A percentile compares a stretch with the other conserved stretches of the same genome.
phyloP scores from a whole-genome alignment of 768 basidiomycete genomes.

The Rhodotorula toruloides region DNA sequence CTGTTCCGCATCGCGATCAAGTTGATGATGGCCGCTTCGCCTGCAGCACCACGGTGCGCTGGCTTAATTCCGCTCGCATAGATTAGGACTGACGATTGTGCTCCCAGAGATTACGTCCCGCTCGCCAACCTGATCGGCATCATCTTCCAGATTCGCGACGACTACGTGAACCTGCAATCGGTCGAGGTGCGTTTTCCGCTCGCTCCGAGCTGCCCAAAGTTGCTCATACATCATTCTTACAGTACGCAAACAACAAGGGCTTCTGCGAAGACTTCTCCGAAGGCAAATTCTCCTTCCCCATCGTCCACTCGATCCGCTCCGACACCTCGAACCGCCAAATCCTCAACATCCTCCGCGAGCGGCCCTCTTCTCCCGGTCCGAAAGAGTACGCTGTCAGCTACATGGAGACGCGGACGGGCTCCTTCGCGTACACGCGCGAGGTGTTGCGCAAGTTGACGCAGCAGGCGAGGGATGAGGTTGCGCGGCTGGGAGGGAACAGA shows the following conservation, averaged over 20 bases:
- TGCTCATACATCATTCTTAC: background rate
- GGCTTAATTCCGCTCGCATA: too few relatives aligned
- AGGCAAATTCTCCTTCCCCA: slow-evolving; percentile 95
- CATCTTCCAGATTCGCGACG: slow-evolving; percentile 95
- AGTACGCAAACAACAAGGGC: slow-evolving; percentile 69
- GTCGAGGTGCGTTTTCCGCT: slow-evolving; percentile 57
- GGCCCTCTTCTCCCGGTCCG: slow-evolving; percentile 70
- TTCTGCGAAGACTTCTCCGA: slow-evolving; percentile 92
- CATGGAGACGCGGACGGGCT: slow-evolving; percentile 66
- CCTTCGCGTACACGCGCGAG: slow-evolving; percentile 76
- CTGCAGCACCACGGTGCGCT: slow-evolving; percentile 46
- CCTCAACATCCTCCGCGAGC: slow-evolving; percentile 82
- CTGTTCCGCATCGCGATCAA: slow-evolving; percentile 86
- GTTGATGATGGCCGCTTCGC: slow-evolving; percentile 75
- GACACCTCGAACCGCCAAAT: slow-evolving; percentile 71
- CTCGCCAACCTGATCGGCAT: slow-evolving; percentile 89
- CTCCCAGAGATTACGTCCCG: slow-evolving; percentile 65
- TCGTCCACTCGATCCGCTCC: slow-evolving; percentile 81
- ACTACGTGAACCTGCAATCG: slow-evolving; percentile 90
- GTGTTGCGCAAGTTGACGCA: slow-evolving; percentile 64
- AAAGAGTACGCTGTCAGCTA: slow-evolving; percentile 77
- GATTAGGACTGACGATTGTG: background rate
- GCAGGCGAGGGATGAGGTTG: slow-evolving; percentile 66
- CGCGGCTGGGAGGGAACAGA: slow-evolving; percentile 67
- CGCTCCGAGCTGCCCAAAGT: background rate